Evolutionary conservation across 2,329 filamentous ascomycete genomes (phyloP).

Genomic region (Allantophomopsis lycopodina): DNA sequence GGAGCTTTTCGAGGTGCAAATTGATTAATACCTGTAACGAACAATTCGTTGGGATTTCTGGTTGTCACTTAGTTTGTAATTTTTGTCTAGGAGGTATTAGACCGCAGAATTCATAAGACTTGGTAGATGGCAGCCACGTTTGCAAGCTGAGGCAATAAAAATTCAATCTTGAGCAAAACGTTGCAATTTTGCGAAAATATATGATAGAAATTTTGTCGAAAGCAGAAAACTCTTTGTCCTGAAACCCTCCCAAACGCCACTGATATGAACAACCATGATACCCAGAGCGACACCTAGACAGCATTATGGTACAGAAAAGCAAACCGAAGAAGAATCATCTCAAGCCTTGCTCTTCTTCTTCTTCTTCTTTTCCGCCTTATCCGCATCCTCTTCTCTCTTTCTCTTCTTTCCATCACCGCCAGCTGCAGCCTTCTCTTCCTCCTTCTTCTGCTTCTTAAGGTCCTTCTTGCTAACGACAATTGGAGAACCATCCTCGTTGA

Average conservation of each 20-base stretch:
- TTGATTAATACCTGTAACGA: constrained; percentile 7
- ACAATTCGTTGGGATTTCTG: no score
- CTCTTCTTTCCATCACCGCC: constrained; percentile 51
- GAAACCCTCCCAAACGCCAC: background rate
- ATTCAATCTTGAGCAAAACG: no score
- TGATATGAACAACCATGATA: background rate
- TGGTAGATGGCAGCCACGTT: no score
- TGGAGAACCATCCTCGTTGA: constrained; percentile 51
- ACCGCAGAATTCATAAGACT: no score
- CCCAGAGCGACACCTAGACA: constrained; percentile 3
- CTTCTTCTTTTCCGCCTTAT: constrained; percentile 42
- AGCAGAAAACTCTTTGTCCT: no score
- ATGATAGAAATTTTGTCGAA: no score
- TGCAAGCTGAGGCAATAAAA: no score
- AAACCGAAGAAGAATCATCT: constrained; percentile 5
- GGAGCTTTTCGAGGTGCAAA: constrained; percentile 30
- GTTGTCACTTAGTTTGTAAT: no score
- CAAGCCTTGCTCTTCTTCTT: constrained; percentile 33
- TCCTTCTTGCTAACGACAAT: constrained; percentile 63
- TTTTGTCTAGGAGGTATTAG: no score
- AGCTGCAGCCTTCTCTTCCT: constrained; percentile 34
- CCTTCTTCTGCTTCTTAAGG: constrained; percentile 57
- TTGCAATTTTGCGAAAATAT: no score
- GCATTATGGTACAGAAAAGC: constrained; percentile 12
- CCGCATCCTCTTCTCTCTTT: constrained; percentile 45